These are phyloP conservation scores for Hypholoma fasciculare DNA, from an alignment of 768 basidiomycete genomes.

Conservation along the genomic window DNA sequence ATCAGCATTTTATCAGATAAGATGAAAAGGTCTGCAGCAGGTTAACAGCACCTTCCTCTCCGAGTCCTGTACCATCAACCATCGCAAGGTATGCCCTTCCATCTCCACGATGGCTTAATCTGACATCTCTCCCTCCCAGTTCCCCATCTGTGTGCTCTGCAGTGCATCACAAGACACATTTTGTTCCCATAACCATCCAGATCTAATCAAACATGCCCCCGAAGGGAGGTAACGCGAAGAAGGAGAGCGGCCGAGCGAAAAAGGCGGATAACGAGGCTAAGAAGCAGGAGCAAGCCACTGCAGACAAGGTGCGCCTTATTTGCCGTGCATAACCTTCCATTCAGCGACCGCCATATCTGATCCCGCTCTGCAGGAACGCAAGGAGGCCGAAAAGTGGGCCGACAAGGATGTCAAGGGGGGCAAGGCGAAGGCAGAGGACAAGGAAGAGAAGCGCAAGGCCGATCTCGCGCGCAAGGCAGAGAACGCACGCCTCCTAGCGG, in stretches of 20 bases:
- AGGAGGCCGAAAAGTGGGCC: constrained; percentile 69
- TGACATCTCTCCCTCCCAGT: background rate
- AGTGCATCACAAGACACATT: background rate
- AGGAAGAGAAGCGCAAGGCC: constrained; percentile 78
- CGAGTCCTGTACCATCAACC: background rate
- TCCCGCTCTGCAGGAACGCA: constrained; percentile 52
- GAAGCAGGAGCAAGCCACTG: constrained; percentile 63
- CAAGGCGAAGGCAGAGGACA: constrained; percentile 68
- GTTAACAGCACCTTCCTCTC: background rate
- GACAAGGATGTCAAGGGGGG: constrained; percentile 59
- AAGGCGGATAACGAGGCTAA: constrained; percentile 90
- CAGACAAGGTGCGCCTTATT: constrained; percentile 53
- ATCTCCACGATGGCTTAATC: background rate
- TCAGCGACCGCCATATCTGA: background rate
- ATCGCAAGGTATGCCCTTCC: background rate
- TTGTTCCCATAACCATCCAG: background rate
- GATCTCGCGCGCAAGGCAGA: constrained; percentile 87
- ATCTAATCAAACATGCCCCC: constrained; percentile 63
- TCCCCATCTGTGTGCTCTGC: background rate
- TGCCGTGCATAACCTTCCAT: background rate
- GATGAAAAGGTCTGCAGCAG: background rate
- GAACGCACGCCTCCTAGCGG: constrained; percentile 81
- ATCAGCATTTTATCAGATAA: constrained; percentile 19
- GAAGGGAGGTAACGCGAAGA: constrained; percentile 89
- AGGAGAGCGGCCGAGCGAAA: constrained; percentile 86